These are phyloP conservation scores for Zalaria sp. DNA, from an alignment of 2,329 filamentous ascomycete species.

Conservation along the genomic window DNA sequence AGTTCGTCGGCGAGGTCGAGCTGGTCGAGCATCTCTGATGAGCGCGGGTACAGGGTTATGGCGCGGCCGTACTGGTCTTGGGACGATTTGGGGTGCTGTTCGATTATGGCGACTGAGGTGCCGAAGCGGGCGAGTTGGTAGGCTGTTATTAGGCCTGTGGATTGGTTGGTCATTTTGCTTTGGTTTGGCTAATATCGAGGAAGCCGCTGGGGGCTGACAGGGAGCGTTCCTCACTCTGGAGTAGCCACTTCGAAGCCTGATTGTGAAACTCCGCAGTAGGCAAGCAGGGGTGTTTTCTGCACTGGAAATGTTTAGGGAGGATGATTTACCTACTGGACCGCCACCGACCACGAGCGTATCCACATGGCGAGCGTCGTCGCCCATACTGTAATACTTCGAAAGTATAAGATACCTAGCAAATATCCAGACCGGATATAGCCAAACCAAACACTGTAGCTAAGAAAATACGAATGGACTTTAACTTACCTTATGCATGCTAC, in stretches of 20 bases:
- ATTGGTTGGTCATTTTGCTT: not conserved
- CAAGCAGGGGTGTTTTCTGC: too few species aligned
- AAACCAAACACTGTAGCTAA: too few species aligned
- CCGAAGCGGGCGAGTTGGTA: constrained; percentile 30
- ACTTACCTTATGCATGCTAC: too few species aligned
- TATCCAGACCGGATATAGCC: too few species aligned
- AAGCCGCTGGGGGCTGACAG: too few species aligned
- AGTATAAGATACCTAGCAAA: not conserved
- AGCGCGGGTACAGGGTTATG: constrained; percentile 39
- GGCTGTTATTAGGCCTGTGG: constrained; percentile 22
- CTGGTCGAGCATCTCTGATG: constrained; percentile 38
- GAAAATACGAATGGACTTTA: too few species aligned
- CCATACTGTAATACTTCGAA: not conserved
- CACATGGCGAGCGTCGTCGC: not conserved
- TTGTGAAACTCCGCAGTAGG: too few species aligned
- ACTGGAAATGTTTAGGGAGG: too few species aligned
- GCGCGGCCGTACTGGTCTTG: constrained; percentile 35
- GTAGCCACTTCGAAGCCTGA: too few species aligned
- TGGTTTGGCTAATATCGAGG: not conserved
- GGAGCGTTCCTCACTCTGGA: too few species aligned
- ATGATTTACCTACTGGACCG: constrained; percentile 3
- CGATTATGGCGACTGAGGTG: constrained; percentile 32
- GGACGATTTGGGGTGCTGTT: constrained; percentile 32
- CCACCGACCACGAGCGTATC: constrained; percentile 4
- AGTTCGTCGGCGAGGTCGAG: constrained; percentile 35